Evolutionary conservation across 2,329 filamentous ascomycete genomes (phyloP).

Genomic region (Botrytis fabae): DNA sequence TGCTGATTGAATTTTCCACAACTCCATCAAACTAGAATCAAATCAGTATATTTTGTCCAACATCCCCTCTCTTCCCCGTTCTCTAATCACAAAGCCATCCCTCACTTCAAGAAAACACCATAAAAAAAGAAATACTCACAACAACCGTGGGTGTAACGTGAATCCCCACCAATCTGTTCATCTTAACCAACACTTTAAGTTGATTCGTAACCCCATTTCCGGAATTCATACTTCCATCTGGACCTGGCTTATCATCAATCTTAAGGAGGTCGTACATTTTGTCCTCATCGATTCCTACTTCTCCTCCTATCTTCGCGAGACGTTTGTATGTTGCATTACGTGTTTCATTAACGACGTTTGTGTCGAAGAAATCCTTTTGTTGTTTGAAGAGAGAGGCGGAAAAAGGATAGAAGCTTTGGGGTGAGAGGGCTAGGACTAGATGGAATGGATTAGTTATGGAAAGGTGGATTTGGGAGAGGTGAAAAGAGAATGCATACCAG

Average conservation of each 20-base stretch:
- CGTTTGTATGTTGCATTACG: constrained; percentile 82
- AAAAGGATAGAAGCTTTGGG: constrained; percentile 77
- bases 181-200: constrained; percentile 80
- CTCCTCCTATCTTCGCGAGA: constrained; percentile 68
- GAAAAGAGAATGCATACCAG: constrained; percentile 45
- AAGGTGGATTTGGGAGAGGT: neutral
- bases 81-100: neutral
- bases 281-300: constrained; percentile 70
- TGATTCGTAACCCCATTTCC: constrained; percentile 85
- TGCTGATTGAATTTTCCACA: constrained; percentile 75
- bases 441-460: neutral
- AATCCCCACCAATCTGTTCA: constrained; percentile 73
- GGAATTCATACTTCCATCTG: constrained; percentile 69
- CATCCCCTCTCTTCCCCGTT: neutral
- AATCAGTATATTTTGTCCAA: neutral
- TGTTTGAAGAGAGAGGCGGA: constrained; percentile 57
- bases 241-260: constrained; percentile 65
- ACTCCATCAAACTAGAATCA: constrained; percentile 68
- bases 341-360: constrained; percentile 77
- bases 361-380: constrained; percentile 82
- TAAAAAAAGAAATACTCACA: neutral
- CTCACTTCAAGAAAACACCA: too few relatives aligned
- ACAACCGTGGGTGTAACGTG: constrained; percentile 91
- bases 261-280: constrained; percentile 67
- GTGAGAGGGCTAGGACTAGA: constrained; percentile 37